These are phyloP conservation scores for Botrytis medusae DNA, from an alignment of 2,329 filamentous ascomycete species.

Conservation along the genomic window DNA sequence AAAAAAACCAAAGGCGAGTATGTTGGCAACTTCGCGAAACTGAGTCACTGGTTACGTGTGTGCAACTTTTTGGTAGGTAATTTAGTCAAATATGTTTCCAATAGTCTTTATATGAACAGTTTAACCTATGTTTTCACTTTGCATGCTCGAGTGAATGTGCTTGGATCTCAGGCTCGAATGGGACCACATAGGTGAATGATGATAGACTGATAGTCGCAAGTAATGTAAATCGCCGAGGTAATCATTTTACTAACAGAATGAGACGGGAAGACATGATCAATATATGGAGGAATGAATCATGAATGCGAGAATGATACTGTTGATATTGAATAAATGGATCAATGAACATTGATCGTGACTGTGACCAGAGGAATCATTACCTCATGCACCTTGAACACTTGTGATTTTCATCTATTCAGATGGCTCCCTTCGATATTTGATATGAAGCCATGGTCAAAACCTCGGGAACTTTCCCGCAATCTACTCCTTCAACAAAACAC, in stretches of 20 bases:
- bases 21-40: neutral
- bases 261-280: too few relatives aligned
- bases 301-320: too few relatives aligned
- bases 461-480: neutral
- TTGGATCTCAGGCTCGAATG: neutral
- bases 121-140: neutral
- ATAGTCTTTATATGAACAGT: neutral
- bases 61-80: neutral
- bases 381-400: too few relatives aligned
- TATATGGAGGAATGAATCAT: neutral
- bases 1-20: neutral
- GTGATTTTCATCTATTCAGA: neutral
- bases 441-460: neutral
- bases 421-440: neutral
- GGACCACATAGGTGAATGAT: neutral
- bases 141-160: neutral
- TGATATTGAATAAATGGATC: neutral
- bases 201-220: neutral
- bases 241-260: neutral
- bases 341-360: neutral
- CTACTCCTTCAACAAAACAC: neutral
- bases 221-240: neutral
- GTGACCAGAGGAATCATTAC: neutral
- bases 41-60: neutral
- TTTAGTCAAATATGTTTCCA: neutral